These are phyloP conservation scores for Aureobasidium leucospermi DNA, from an alignment of 2,329 filamentous ascomycete species.

Conservation along the genomic window DNA sequence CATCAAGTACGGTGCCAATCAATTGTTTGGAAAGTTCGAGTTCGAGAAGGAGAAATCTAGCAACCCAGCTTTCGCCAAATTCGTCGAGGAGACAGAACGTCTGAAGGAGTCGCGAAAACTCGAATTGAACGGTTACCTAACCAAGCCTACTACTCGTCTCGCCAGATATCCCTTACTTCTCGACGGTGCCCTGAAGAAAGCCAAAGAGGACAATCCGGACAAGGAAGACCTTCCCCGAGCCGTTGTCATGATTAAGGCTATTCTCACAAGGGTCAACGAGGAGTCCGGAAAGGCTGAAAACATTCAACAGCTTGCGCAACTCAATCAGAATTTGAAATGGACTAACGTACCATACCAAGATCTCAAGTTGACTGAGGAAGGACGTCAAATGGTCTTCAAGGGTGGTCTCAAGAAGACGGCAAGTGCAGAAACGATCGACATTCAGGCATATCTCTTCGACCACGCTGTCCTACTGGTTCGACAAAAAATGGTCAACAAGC, in stretches of 20 bases:
- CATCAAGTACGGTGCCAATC: conserved; percentile 91
- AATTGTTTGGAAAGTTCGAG: conserved; percentile 93
- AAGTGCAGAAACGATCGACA: conserved; percentile 72
- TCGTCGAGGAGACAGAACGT: conserved; percentile 93
- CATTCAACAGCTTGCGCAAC: conserved; percentile 85
- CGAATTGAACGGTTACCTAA: conserved; percentile 94
- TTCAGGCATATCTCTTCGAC: conserved; percentile 92
- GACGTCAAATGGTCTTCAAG: conserved; percentile 89
- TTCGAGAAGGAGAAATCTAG: conserved; percentile 91
- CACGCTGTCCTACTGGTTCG: conserved; percentile 89
- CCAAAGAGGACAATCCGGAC: conserved; percentile 80
- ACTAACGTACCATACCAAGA: conserved; percentile 85
- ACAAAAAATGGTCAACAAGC: conserved; percentile 85
- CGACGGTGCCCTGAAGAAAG: conserved; percentile 87
- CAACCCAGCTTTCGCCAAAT: conserved; percentile 78
- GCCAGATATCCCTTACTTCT: conserved; percentile 88
- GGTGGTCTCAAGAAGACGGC: conserved; percentile 87
- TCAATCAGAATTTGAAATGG: conserved; percentile 90
- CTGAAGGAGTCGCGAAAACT: conserved; percentile 95
- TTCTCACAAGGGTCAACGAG: conserved; percentile 80
- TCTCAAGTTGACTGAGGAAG: conserved; percentile 87
- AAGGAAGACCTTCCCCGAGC: conserved; percentile 89
- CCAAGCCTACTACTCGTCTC: conserved; percentile 91
- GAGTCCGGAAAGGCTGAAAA: conserved; percentile 98
- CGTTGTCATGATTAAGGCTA: conserved; percentile 75